These are phyloP conservation scores for Exophiala aquamarina DNA, from an alignment of 2,329 filamentous ascomycete genomes.

Conservation along the genomic window DNA sequence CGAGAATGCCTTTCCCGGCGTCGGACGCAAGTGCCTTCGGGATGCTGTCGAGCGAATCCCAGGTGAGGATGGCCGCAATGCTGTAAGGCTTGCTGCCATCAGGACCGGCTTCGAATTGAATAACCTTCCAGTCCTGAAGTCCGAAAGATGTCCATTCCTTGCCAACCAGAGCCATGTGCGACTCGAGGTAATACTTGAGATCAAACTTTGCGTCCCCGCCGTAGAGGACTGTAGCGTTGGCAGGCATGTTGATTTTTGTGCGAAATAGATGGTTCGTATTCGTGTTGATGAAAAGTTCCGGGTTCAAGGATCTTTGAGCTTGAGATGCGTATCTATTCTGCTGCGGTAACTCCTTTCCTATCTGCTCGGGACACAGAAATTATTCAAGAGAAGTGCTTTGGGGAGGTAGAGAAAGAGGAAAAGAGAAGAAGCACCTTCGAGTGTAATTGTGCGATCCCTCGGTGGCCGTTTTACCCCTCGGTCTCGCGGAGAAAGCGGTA, in stretches of 20 bases:
- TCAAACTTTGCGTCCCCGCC: slow-evolving; percentile 46
- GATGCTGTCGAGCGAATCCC: slow-evolving; percentile 18
- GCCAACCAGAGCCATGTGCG: slow-evolving; percentile 48
- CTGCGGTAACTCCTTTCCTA: too few relatives aligned
- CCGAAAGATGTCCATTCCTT: slow-evolving; percentile 42
- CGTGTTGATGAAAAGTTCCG: too few relatives aligned
- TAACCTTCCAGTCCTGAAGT: slow-evolving; percentile 33
- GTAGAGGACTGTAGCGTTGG: slow-evolving; percentile 35
- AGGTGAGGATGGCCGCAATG: slow-evolving; percentile 16
- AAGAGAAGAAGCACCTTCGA: too few relatives aligned
- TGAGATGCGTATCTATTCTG: too few relatives aligned
- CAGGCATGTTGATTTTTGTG: neutral
- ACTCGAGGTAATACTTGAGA: slow-evolving; percentile 50
- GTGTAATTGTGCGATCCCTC: too few relatives aligned
- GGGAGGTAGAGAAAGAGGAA: too few relatives aligned
- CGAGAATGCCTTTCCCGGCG: slow-evolving; percentile 11
- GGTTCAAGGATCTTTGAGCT: too few relatives aligned
- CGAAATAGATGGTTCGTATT: too few relatives aligned
- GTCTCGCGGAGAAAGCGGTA: too few relatives aligned
- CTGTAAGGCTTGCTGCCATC: slow-evolving; percentile 19
- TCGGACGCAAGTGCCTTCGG: slow-evolving; percentile 10
- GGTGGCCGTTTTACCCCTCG: too few relatives aligned
- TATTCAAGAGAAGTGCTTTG: too few relatives aligned
- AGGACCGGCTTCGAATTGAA: slow-evolving; percentile 8
- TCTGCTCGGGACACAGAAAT: too few relatives aligned